phyloP scores from a whole-genome alignment of 768 basidiomycete genomes.

The Suillus fuscotomentosus region DNA sequence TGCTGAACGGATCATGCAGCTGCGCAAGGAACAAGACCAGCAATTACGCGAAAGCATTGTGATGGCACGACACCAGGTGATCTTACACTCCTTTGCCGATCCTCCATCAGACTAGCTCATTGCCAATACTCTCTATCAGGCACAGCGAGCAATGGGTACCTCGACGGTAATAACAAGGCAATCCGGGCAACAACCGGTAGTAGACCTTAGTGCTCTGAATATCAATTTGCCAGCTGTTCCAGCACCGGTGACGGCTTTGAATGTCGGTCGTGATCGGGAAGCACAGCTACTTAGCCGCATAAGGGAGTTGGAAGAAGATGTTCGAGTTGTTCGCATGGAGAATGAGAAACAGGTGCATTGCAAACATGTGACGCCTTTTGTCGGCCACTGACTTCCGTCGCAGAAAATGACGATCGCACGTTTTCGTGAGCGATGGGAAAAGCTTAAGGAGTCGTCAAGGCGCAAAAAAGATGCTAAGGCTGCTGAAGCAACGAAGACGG shows the following conservation, averaged over 20 bases:
- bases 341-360: conserved; percentile 78
- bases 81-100: neutral
- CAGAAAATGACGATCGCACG: conserved; percentile 83
- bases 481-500: conserved; percentile 42
- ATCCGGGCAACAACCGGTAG: conserved; percentile 32
- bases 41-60: conserved; percentile 80
- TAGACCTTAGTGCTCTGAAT: conserved; percentile 59
- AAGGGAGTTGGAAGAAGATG: conserved; percentile 81
- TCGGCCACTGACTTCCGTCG: conserved; percentile 16
- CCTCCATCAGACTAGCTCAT: conserved; percentile 3
- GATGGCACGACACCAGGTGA: conserved; percentile 66
- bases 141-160: conserved; percentile 75
- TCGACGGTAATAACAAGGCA: conserved; percentile 55
- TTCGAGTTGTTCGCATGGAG: conserved; percentile 58
- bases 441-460: conserved; percentile 84
- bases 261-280: conserved; percentile 58
- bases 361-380: conserved; percentile 1
- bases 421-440: conserved; percentile 87
- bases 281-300: conserved; percentile 44
- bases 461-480: conserved; percentile 77
- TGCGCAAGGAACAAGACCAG: conserved; percentile 76
- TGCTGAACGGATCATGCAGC: conserved; percentile 61
- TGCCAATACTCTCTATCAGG: conserved; percentile 40
- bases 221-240: conserved; percentile 51
- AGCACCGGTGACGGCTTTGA: conserved; percentile 48